Conservation (phyloP, 192 early-diverging fungal genomes). For the Gaertneriomyces sp. region DNA sequence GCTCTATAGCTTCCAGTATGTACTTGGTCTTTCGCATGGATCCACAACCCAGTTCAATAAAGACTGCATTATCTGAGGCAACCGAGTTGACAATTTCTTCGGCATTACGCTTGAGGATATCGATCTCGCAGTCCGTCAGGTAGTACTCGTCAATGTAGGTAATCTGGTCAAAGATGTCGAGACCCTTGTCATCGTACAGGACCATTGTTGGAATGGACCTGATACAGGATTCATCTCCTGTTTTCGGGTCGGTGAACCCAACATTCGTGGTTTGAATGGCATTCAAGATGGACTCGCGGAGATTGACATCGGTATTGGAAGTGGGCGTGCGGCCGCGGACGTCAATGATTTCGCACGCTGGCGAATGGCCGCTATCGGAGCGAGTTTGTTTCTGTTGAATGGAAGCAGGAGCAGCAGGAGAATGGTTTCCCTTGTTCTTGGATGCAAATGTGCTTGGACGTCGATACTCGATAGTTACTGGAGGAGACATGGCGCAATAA, state of each 20-base stretch:
- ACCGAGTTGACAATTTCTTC: conserved; percentile 59
- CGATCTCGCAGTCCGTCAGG: conserved; percentile 77
- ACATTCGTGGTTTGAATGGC: conserved; percentile 17
- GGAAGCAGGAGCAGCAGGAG: too few species aligned
- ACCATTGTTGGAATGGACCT: conserved; percentile 75
- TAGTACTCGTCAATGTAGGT: conserved; percentile 85
- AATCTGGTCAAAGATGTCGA: conserved; percentile 88
- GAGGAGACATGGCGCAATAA: too few species aligned
- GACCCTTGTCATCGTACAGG: conserved; percentile 77
- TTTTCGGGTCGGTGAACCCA: conserved; percentile 12
- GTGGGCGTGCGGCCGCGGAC: conserved; percentile 26
- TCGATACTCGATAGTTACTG: too few species aligned
- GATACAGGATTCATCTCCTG: conserved; percentile 6
- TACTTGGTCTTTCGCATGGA: conserved; percentile 85
- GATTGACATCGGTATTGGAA: conserved; percentile 36
- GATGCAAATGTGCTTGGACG: too few species aligned
- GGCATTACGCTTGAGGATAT: conserved; percentile 66
- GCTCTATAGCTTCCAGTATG: conserved; percentile 71
- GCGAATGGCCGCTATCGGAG: neutral
- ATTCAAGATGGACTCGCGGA: conserved; percentile 25
- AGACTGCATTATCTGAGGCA: conserved; percentile 62
- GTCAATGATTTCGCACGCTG: conserved; percentile 23
- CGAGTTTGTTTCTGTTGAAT: neutral
- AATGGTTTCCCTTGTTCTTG: too few species aligned
- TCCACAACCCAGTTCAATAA: conserved; percentile 89